phyloP scores from a whole-genome alignment of 176 grass and related monocot species.

The Alopecurus myosuroides region DNA sequence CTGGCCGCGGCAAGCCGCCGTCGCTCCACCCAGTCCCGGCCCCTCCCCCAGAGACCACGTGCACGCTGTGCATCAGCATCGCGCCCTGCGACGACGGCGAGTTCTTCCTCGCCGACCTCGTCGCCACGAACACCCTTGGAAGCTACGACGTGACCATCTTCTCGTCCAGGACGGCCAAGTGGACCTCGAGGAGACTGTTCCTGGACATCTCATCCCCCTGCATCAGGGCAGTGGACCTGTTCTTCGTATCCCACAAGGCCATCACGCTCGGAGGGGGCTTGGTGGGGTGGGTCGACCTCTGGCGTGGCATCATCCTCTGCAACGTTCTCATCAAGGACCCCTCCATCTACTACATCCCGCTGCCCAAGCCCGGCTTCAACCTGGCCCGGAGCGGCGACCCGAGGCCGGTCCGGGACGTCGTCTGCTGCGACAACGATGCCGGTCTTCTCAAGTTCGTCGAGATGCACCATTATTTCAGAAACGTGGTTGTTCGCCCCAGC shows the following conservation, averaged over 20 bases:
- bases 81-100: not conserved
- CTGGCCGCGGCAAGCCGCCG: not conserved
- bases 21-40: not conserved
- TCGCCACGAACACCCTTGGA: not conserved
- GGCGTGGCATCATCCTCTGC: not conserved
- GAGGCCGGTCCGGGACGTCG: not conserved
- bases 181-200: not conserved
- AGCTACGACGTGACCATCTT: not conserved
- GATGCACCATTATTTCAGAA: not conserved
- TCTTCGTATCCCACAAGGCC: not conserved
- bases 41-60: not conserved
- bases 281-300: not conserved
- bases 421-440: not conserved
- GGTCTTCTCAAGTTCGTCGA: not conserved
- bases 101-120: not conserved
- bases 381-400: not conserved
- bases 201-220: accelerated
- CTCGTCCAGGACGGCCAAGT: not conserved
- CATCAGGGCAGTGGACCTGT: not conserved
- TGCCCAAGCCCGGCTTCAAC: not conserved
- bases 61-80: not conserved
- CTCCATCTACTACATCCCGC: not conserved
- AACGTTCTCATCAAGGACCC: not conserved
- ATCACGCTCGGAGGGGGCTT: not conserved
- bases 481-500: not conserved